Base-by-base conservation (phyloP, 2,329 filamentous ascomycete genomes). In the Fusarium solani-melongenae region DNA sequence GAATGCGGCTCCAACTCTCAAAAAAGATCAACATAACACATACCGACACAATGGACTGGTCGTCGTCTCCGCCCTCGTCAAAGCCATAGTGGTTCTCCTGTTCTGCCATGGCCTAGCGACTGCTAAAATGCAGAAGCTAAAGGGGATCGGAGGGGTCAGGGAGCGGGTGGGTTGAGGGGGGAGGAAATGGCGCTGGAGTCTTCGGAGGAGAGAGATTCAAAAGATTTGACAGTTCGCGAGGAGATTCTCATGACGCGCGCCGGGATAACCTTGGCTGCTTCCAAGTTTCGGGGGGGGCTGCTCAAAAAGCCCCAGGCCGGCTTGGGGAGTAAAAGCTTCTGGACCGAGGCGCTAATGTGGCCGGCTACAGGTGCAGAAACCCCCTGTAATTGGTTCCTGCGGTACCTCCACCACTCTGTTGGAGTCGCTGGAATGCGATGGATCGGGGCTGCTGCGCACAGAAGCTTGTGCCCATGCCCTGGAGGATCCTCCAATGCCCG, bases 1-100 rank as follows among this genome's bases (percentile, higher is more conserved):
- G 38, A 64, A 29, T 62, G 69, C 64, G 71, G 71, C 24, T 66
- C 56, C 39, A 44, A 12, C 39, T 20, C 27, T 11, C 12, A 31
- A 51, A 51, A 51, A 51, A 31, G 46, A 66, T 67, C 67, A 76
- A 46, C 41, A 24, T 65, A 76, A 77, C 79, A 77, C 79, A 73
- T 79, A 84, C 82, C 74, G 82, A 84, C 73, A 84, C 81, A 74
- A 87, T 84, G 69, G 86, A 86, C 80, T 84, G 84, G 76, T 87
- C 85, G 75, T 86, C 85, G 75, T 86, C 84, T 75, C 81, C 82
- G 66, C 78, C 80, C 76, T 80, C 82, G 78, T 51, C 46, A 51
- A 85, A 86, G 77, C 80, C 84, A 81, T 87, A 83, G 70, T 84
- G 82, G 75, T 82, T 81, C 76, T 86, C 84, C 69, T 81, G 77